phyloP scores from a whole-genome alignment of 352 stramenopile genomes.

The Thalassiosira mediterranea region DNA sequence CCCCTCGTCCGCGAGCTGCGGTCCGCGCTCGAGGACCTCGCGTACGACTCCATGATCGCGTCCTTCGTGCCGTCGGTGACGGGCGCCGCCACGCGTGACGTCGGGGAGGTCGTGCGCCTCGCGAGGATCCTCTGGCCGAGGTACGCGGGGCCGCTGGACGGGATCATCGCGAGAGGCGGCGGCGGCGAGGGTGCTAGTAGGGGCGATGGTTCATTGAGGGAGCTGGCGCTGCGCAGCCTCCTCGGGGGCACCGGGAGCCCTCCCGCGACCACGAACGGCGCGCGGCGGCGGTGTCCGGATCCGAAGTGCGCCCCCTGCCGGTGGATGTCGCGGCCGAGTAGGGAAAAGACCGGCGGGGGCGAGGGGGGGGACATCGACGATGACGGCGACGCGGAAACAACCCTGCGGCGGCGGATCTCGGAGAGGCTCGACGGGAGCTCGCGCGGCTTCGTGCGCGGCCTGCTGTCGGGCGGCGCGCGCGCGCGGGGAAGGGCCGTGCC shows the following conservation, averaged over 20 bases:
- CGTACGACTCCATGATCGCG: constrained; percentile 62
- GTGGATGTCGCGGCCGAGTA: too few relatives aligned
- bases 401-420: constrained; percentile 21
- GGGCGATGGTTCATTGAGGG: not conserved
- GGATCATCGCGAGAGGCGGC: too few relatives aligned
- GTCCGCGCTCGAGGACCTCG: constrained; percentile 26
- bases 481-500: constrained; percentile 31
- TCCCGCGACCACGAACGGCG: too few relatives aligned
- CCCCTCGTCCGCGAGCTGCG: constrained; percentile 12
- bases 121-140: constrained; percentile 57
- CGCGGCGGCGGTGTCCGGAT: too few relatives aligned
- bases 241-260: too few relatives aligned
- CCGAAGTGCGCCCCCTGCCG: too few relatives aligned
- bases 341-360: not conserved
- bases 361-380: not conserved
- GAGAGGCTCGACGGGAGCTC: constrained; percentile 39
- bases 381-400: constrained; percentile 10
- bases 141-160: constrained; percentile 54
- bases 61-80: constrained; percentile 53
- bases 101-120: constrained; percentile 62
- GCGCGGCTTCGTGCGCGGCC: constrained; percentile 30
- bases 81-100: constrained; percentile 53
- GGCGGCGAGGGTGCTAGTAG: too few relatives aligned
- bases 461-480: constrained; percentile 27
- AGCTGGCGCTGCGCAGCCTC: too few relatives aligned